A percentile compares a stretch with the other conserved stretches of the same genome.
phyloP scores from a whole-genome alignment of 139 green algal species.

The Nannochloris sp. region DNA sequence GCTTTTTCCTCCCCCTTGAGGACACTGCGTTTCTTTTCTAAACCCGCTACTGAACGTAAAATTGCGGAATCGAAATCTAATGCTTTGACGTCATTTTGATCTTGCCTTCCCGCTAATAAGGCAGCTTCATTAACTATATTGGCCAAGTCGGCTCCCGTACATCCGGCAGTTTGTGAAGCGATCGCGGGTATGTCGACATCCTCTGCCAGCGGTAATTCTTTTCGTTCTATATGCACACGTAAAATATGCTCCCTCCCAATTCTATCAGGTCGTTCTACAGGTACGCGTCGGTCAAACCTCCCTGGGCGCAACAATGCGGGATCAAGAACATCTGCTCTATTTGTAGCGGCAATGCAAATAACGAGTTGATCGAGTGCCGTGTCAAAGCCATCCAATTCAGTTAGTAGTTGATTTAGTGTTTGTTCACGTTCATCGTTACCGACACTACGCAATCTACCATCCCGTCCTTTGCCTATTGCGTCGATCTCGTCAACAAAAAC shows the following conservation, averaged over 20 bases:
- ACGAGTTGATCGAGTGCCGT: slow-evolving; percentile 37
- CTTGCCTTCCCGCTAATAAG: slow-evolving; percentile 44
- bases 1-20: slow-evolving; percentile 67
- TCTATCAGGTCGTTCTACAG: slow-evolving; percentile 66
- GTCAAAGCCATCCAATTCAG: slow-evolving; percentile 81
- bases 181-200: slow-evolving; percentile 53
- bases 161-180: slow-evolving; percentile 48
- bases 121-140: slow-evolving; percentile 83
- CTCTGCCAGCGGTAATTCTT: slow-evolving; percentile 59
- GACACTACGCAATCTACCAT: slow-evolving; percentile 54
- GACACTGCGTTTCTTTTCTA: slow-evolving; percentile 89
- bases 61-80: slow-evolving; percentile 72
- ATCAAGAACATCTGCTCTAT: slow-evolving; percentile 84
- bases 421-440: slow-evolving; percentile 88
- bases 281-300: slow-evolving; percentile 72
- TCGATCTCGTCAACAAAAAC: slow-evolving; percentile 95
- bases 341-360: slow-evolving; percentile 84
- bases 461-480: slow-evolving; percentile 63
- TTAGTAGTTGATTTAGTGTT: slow-evolving; percentile 89
- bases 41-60: slow-evolving; percentile 67
- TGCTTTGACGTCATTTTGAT: not conserved
- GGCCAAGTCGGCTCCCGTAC: slow-evolving; percentile 88
- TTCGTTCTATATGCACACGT: slow-evolving; percentile 50
- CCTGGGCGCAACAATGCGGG: slow-evolving; percentile 70
- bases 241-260: slow-evolving; percentile 66